Base-by-base conservation (phyloP, 169 alveolate species). In the Babesia microti region DNA sequence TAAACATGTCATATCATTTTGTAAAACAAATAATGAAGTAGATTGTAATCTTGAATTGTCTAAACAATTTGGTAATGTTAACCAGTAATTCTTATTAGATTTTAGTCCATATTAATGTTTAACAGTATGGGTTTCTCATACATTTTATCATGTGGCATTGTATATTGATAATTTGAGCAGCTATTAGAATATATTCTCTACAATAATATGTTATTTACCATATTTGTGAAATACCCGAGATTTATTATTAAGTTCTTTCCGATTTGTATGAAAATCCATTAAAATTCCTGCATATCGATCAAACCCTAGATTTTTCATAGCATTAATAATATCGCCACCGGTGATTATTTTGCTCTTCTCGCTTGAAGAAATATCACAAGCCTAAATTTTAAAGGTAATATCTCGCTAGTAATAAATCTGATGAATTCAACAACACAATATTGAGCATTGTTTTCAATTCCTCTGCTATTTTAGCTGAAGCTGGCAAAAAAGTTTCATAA, bases 341-440 rank as follows among this genome's bases (percentile, higher is more conserved):
- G 82, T 89, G 19, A 92, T 81, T 11, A 95, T 92, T 59, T 89
- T 92, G 41, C 98, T 71, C 45, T 85, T 79, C 52, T 89, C 98
- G 32, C 67, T 61, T 22, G 72, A 53, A 57, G 97, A 92, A 47
- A 79, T 85, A 28, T 90, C 97, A 58, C 95, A 81, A 5, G 98
- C 98, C 87, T 66, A 45, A 11, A 26, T 19, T 5, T 4, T 15
- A 11, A 21, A 33, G n/a, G 15, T 23, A 57, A 15, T 55, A 81
- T 89, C 69, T 90, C 96, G 36, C 92, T 75, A 1, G 97, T 85
- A 23, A 92, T 74, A 69, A 89, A 92, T 36, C 85, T 68, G 23
- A 92, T 92, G 63, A 92, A 92, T 67, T 92, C 97, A 35, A 93
- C 82, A 11, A 92, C 98, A 51, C 97, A 89, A 41, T 89, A 96